Evolutionary conservation across 176 grass and related monocot species (phyloP), one percentile per base, ranked within the genome.

Genomic region (Zoysia pacifica): DNA sequence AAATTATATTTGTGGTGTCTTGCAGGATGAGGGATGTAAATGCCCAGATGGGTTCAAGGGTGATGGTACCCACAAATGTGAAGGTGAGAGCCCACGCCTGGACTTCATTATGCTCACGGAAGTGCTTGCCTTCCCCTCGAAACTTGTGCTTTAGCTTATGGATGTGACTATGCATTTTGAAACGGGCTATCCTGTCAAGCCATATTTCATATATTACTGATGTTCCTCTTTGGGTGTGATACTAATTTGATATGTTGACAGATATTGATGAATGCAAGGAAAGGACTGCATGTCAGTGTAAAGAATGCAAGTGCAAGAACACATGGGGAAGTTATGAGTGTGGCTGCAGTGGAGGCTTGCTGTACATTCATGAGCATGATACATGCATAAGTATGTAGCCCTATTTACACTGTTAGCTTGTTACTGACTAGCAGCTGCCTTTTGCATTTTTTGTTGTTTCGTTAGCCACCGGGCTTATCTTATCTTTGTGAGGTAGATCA

Each of bases 181-280:
- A 56, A 66, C 41, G 77, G 49, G 6, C 16, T 72, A 12, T 4
- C 3, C n/a, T 20, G 71, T 50, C 56, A 5, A 16, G 43, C 56
- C 20, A 72, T 72, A 59, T 79, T 0, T 0, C 6, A 2, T 55
- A 55, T 82, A 75, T 67, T 5, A 59, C 18, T 60, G 5, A 44
- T 39, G 9, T 18, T 65, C 2, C 48, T 19, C 41, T 67, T 56
- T 46, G 69, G 2, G 15, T 79, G 35, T 62, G 15, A 52, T 78
- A 19, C 52, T 84, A 62, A 83, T 66, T 36, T 80, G 50, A 48
- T 66, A 42, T 74, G 72, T 39, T 78, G 69, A 81, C 72, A 99
- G 96, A 99, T 93, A 73, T 99, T 83, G 86, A 99, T 52, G 96
- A 99, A 79, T 99, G 96, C 84, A 95, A 89, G 82, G 92, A 95